phyloP scores from a whole-genome alignment of 176 grass and related monocot genomes.

The Bolboschoenus planiculmis region DNA sequence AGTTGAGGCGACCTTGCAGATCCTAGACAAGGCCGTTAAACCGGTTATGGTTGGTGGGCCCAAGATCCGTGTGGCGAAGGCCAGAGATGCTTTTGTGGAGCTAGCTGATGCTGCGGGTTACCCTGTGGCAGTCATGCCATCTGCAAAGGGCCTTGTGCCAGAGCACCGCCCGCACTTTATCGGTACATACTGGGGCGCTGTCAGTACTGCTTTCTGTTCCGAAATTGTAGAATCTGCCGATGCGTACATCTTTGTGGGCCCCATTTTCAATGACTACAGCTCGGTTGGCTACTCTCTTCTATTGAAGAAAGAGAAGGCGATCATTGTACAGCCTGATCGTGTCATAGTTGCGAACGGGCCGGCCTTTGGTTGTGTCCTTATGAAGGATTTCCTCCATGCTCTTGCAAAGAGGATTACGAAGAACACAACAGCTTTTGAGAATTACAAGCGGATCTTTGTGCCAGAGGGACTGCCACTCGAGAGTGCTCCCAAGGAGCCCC shows the following conservation, averaged over 20 bases:
- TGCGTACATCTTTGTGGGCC: conserved; percentile 61
- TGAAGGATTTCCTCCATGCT: conserved; percentile 50
- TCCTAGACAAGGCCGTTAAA: conserved; percentile 62
- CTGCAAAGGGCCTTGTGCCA: conserved; percentile 61
- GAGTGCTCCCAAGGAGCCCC: conserved; percentile 28
- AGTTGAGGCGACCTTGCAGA: conserved; percentile 28
- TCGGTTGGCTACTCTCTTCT: conserved; percentile 66
- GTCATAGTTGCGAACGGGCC: conserved; percentile 60
- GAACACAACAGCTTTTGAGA: conserved; percentile 59
- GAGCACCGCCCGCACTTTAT: conserved; percentile 58
- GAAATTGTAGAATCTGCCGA: conserved; percentile 91
- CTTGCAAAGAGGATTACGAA: conserved; percentile 30
- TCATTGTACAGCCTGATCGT: conserved; percentile 70
- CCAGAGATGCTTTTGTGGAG: conserved; percentile 41
- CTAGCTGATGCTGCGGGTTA: conserved; percentile 48
- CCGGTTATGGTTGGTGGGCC: conserved; percentile 62
- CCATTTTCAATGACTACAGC: conserved; percentile 87
- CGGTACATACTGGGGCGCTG: conserved; percentile 82
- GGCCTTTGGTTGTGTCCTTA: conserved; percentile 61
- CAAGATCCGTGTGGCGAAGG: conserved; percentile 60
- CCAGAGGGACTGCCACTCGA: conserved; percentile 34
- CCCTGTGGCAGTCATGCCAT: conserved; percentile 53
- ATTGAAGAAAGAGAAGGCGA: conserved; percentile 57
- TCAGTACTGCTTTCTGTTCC: conserved; percentile 66
- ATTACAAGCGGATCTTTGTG: conserved; percentile 65